Evolutionary conservation across 2,329 filamentous ascomycete genomes (phyloP), one percentile per base, ranked within the genome.

Genomic region (Davidsoniella virescens): DNA sequence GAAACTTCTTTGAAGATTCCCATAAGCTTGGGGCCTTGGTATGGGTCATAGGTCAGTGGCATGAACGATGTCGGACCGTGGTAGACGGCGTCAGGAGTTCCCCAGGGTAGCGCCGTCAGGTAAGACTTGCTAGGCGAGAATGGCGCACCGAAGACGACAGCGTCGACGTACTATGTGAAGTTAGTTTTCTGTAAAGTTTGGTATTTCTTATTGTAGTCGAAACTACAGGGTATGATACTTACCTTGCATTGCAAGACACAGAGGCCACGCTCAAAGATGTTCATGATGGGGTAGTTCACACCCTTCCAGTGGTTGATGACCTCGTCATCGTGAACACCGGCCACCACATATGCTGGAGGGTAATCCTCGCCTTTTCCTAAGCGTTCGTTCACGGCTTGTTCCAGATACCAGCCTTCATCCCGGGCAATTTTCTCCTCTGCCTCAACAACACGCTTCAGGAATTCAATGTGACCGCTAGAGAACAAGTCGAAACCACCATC

Each of bases 271-370:
- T 98, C 92, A 60, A 90, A 94, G 52, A 94, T 88, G 69, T 96
- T 98, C 92, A 98, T 98, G 67, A 98, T 96, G 23, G 92, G 92
- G 62, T 95, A 98, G 68, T 98, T 98, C 59, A 95, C 75, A 36
- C 92, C 90, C 67, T 96, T 96, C 84, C 87, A 93, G 59, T 82
- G 72, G 66, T 98, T 98, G 65, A 98, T 94, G 54, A 94, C 87
- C 56, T 83, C 79, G 63, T 98, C 92, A 59, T 94, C 85, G 65
- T 98, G 92, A 20, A 98, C 81, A 45, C 92, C 92, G 2, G 87
- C 88, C 41, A 96, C 78, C n/a, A 98, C 75, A 62, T 86, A 96
- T 5, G 80, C 82, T 0, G 87, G 87, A 0, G 76, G 72, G 60
- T 93, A 94, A 64, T 93, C 85, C 43, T 72, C 72, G 14, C 82